Conservation (phyloP, 345 rosid species). For the Camelina neglecta region DNA sequence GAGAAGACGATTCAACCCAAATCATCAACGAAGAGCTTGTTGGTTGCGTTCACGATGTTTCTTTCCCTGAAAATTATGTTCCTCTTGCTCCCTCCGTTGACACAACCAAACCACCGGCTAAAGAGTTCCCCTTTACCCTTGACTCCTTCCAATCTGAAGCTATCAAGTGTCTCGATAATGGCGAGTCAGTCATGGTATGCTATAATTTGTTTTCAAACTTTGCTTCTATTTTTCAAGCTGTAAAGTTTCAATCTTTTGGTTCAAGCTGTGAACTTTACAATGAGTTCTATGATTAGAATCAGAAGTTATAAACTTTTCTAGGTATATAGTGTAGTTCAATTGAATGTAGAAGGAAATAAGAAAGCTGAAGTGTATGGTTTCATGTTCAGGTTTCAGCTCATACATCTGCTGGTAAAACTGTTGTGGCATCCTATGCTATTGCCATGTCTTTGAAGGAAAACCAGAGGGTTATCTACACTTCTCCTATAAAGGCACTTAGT, state of each 20-base stretch:
- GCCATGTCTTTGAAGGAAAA: slow-evolving; percentile 90
- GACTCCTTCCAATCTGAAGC: slow-evolving; percentile 98
- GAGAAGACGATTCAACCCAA: slow-evolving; percentile 44
- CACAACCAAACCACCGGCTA: slow-evolving; percentile 70
- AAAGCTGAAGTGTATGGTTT: slow-evolving; percentile 31
- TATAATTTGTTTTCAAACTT: background rate
- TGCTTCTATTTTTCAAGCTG: background rate
- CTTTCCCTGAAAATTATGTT: slow-evolving; percentile 72
- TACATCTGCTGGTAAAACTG: slow-evolving; percentile 99
- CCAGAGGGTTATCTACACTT: slow-evolving; percentile 92
- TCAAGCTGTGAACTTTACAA: background rate
- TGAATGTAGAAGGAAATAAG: background rate
- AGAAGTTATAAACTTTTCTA: background rate
- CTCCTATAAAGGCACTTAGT: slow-evolving; percentile 97
- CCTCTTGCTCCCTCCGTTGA: slow-evolving; percentile 45
- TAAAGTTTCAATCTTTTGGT: slow-evolving; percentile 10
- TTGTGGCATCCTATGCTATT: slow-evolving; percentile 89
- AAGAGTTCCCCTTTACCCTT: slow-evolving; percentile 88
- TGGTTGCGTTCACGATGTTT: slow-evolving; percentile 80
- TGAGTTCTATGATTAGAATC: background rate
- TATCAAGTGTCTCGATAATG: slow-evolving; percentile 82
- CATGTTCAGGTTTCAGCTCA: slow-evolving; percentile 87
- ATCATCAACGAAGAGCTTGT: slow-evolving; percentile 46
- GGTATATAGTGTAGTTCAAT: background rate
- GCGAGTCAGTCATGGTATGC: slow-evolving; percentile 90